Base-by-base conservation (phyloP, 176 grass and related monocot species). In the Cymbopogon citratus region DNA sequence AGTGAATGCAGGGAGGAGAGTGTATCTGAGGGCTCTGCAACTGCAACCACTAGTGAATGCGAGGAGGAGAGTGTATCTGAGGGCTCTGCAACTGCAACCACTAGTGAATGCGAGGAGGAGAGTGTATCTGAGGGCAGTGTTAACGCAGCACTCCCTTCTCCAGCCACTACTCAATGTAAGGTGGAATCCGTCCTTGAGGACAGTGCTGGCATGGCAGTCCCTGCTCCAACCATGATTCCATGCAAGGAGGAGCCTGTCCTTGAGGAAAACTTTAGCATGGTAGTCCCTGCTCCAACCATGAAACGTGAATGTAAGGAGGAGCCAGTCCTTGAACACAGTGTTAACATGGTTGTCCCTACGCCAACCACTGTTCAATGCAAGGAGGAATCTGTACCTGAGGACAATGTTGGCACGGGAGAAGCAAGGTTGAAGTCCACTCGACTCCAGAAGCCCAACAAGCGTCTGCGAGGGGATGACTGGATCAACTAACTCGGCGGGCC, bases 401-500 rank as follows among this genome's bases (percentile, higher is more conserved):
- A 4, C 49, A 39, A 7, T 12, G 19, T 6, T 74, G 15, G 3
- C 6, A 45, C 3, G 39, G 69, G 24, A 46, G 46, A 56, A 12
- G 27, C 28, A 75, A 56, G 72, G 28, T 23, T 21, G 28, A 14
- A 36, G 72, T 56, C 72, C 72, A 23, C 27, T 75, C 28, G 9
- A 5, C 29, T 75, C 48, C 29, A 33, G 73, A 75, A 38, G 11
- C 73, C 49, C 24, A 75, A 59, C 73, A 75, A 75, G 73, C 73
- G 73, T 59, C 73, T 75, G 73, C 73, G 73, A 75, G 73, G 73
- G 73, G 51, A 59, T 1, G 73, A 59, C 19, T 75, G 73, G 73
- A 39, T 39, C 51, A 75, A 75, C 49, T 59, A 38, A 59, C 31
- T 38, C 73, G 23, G 24, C 1, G 9, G 13, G 7, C 14, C 12